phyloP scores from a whole-genome alignment of 169 alveolate species.

The Perkinsus olseni region DNA sequence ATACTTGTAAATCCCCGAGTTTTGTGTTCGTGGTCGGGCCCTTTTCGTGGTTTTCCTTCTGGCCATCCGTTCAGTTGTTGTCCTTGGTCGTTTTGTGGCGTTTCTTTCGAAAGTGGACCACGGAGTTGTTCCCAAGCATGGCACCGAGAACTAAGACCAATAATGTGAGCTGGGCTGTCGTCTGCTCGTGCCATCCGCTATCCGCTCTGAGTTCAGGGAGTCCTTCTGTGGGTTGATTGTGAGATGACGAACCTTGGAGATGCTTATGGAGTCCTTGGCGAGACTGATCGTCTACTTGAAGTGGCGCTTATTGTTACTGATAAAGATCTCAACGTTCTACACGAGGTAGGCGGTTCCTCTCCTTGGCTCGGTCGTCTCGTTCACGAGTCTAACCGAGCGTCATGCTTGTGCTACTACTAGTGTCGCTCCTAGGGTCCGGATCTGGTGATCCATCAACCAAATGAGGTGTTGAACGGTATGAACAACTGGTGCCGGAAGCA shows the following conservation, averaged over 20 bases:
- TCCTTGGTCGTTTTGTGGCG: neutral
- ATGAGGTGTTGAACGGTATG: conserved; percentile 45
- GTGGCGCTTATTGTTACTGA: conserved; percentile 66
- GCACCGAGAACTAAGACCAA: neutral
- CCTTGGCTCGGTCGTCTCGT: neutral
- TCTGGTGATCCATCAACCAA: conserved; percentile 46
- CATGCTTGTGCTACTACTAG: neutral
- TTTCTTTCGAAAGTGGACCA: neutral
- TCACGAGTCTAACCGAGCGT: neutral
- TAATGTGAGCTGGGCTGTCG: neutral
- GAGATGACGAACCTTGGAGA: conserved; percentile 70
- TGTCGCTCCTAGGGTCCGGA: conserved; percentile 43
- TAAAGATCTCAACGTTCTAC: conserved; percentile 23
- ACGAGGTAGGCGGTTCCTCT: conserved; percentile 7
- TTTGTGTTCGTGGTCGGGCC: neutral
- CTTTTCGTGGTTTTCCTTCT: neutral
- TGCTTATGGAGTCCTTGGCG: neutral
- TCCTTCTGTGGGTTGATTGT: conserved; percentile 55
- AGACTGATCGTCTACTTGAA: conserved; percentile 52
- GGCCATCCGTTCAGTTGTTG: too few species aligned
- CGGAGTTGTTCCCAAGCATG: neutral
- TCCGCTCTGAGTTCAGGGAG: neutral
- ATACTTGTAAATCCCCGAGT: neutral
- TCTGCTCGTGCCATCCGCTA: neutral
- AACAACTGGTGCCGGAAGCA: conserved; percentile 52